Evolutionary conservation across 371 early-diverging fungal genomes (phyloP).

Genomic region (Gilbertella persicaria): DNA sequence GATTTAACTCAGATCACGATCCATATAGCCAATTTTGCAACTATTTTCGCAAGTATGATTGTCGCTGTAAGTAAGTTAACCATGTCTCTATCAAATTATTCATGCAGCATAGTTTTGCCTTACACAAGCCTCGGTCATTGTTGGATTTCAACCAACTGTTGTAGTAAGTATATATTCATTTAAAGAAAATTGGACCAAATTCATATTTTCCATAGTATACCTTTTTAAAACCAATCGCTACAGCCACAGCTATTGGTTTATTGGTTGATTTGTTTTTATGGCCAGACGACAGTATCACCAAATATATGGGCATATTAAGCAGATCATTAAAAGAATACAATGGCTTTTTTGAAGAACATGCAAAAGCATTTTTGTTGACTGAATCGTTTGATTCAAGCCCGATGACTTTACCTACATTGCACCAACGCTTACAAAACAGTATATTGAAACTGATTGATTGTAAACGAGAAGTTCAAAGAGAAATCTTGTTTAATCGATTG

Average conservation of each 20-base stretch:
- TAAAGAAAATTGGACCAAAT: background rate
- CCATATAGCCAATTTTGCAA: conserved; percentile 32
- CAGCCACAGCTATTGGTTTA: conserved; percentile 30
- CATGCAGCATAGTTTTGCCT: conserved; percentile 28
- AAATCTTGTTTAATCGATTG: conserved; percentile 31
- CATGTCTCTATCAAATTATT: background rate
- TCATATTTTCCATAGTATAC: conserved; percentile 31
- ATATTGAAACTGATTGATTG: conserved; percentile 37
- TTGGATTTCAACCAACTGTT: conserved; percentile 25
- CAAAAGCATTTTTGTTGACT: conserved; percentile 28
- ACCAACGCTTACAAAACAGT: conserved; percentile 31
- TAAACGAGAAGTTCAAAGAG: conserved; percentile 47
- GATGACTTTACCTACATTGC: conserved; percentile 30
- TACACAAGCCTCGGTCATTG: conserved; percentile 32
- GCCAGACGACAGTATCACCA: conserved; percentile 47
- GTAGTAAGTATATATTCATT: conserved; percentile 21
- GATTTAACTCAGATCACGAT: background rate
- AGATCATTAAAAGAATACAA: conserved; percentile 31
- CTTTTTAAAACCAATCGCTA: conserved; percentile 39
- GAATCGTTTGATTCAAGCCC: background rate
- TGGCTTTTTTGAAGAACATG: conserved; percentile 35
- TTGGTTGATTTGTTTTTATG: conserved; percentile 38
- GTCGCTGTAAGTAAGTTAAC: conserved; percentile 24
- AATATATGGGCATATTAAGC: conserved; percentile 32
- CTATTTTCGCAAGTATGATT: conserved; percentile 40